Percentiles rank a stretch among this genome's conserved stretches.
Conservation (phyloP, 78 protist species). For the Anaeramoeba flamelloides region DNA sequence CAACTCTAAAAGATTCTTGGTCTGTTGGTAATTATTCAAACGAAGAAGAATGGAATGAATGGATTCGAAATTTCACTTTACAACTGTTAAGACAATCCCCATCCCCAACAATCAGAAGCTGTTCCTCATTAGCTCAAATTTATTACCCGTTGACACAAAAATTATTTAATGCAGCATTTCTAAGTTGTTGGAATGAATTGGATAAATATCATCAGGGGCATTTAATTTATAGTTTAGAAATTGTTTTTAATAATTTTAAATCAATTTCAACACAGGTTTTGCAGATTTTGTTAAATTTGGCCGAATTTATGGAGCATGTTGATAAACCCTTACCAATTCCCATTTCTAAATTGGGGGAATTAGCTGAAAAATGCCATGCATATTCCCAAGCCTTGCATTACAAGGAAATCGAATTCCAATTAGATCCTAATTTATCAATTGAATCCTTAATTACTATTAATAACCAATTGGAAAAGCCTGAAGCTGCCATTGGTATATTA, state of each 20-base stretch:
- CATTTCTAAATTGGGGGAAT: slow-evolving; percentile 45
- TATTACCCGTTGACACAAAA: background rate
- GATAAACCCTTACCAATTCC: slow-evolving; percentile 65
- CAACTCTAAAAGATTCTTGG: background rate
- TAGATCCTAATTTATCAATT: background rate
- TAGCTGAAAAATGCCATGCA: slow-evolving; percentile 78
- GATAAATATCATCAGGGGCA: slow-evolving; percentile 20
- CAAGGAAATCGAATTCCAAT: slow-evolving; percentile 14
- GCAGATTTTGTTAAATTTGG: slow-evolving; percentile 62
- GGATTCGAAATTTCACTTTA: background rate
- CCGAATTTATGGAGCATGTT: slow-evolving; percentile 88
- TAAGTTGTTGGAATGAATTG: background rate
- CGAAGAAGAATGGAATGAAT: background rate
- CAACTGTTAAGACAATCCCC: background rate
- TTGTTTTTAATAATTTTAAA: slow-evolving; percentile 14
- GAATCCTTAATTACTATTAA: background rate
- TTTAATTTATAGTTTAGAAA: slow-evolving; percentile 21
- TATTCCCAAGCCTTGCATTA: slow-evolving; percentile 92
- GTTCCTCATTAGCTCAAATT: background rate
- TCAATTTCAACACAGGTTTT: slow-evolving; percentile 64
- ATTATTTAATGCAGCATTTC: background rate
- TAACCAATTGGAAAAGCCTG: background rate
- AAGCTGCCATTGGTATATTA: background rate
- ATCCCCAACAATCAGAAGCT: background rate
- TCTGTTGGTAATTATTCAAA: background rate